A percentile compares a stretch with the other conserved stretches of the same genome.
phyloP scores from a whole-genome alignment of 441 rosid genomes.

The Macaranga tanarius region DNA sequence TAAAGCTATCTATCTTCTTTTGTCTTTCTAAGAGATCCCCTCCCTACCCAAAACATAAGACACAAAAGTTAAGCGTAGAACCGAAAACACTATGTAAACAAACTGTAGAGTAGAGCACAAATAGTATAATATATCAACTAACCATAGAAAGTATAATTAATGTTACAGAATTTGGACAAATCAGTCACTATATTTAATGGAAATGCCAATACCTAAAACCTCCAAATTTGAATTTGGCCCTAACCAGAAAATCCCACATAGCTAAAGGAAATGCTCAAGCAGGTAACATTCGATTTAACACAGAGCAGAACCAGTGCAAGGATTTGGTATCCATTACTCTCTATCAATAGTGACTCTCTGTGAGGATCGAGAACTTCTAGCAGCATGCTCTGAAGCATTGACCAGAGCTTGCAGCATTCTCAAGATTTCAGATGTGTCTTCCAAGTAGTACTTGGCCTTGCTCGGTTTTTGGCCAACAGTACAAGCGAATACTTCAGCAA shows the following conservation, averaged over 20 bases:
- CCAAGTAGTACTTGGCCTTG: constrained; percentile 89
- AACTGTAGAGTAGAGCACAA: no score
- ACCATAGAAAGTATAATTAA: background rate
- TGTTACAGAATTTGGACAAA: background rate
- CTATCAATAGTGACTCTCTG: constrained; percentile 18
- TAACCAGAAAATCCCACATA: background rate
- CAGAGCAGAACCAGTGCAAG: background rate
- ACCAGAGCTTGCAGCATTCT: constrained; percentile 73
- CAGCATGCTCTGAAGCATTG: constrained; percentile 41
- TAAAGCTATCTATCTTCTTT: no score
- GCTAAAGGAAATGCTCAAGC: background rate
- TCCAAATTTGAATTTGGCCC: background rate
- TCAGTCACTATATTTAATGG: no score
- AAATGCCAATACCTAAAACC: background rate
- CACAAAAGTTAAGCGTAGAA: no score
- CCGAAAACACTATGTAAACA: no score
- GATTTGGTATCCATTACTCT: constrained; percentile 4
- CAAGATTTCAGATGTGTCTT: constrained; percentile 71
- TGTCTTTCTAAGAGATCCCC: no score
- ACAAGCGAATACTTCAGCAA: constrained; percentile 86
- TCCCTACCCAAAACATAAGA: no score
- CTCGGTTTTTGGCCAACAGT: constrained; percentile 90
- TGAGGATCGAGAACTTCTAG: constrained; percentile 24
- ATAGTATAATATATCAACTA: background rate
- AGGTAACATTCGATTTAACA: background rate